Percentiles rank a stretch among this genome's conserved stretches.
phyloP scores from a whole-genome alignment of 495 filamentous ascomycete species.

The Articulospora tetracladia region DNA sequence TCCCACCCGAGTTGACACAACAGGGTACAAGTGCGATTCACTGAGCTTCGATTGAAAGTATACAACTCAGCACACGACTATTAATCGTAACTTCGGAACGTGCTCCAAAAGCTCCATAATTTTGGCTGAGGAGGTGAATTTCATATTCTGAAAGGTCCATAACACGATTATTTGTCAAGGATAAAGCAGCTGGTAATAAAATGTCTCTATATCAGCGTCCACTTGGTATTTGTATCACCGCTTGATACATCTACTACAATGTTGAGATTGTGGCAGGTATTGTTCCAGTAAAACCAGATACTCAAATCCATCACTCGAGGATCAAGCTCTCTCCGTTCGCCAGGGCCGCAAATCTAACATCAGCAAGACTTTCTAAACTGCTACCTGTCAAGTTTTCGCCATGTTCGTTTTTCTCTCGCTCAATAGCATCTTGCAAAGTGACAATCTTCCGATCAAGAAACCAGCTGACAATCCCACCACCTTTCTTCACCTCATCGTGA shows the following conservation, averaged over 20 bases:
- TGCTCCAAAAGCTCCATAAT: too few species aligned
- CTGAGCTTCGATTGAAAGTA: too few species aligned
- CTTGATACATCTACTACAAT: neutral
- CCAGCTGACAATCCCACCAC: slow-evolving; percentile 43
- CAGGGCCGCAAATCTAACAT: slow-evolving; percentile 26
- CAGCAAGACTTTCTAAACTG: slow-evolving; percentile 22
- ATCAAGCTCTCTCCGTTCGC: slow-evolving; percentile 36
- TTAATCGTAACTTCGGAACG: too few species aligned
- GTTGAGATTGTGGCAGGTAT: neutral
- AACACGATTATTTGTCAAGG: too few species aligned
- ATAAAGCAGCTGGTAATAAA: too few species aligned
- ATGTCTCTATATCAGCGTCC: too few species aligned
- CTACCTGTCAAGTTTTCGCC: slow-evolving; percentile 18
- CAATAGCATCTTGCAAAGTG: slow-evolving; percentile 42
- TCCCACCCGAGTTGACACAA: too few species aligned
- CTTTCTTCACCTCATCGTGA: slow-evolving; percentile 54
- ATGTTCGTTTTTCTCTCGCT: slow-evolving; percentile 29
- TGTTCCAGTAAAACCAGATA: neutral
- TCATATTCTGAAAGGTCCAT: too few species aligned
- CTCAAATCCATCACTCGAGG: slow-evolving; percentile 16
- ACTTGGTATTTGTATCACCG: too few species aligned
- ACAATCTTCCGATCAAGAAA: slow-evolving; percentile 42
- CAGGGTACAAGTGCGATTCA: too few species aligned
- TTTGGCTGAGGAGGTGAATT: too few species aligned
- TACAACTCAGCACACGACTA: too few species aligned